A percentile compares a stretch with the other conserved stretches of the same genome.
Conservation (phyloP, 768 basidiomycete species). For the Leccinum subgranulosum region DNA sequence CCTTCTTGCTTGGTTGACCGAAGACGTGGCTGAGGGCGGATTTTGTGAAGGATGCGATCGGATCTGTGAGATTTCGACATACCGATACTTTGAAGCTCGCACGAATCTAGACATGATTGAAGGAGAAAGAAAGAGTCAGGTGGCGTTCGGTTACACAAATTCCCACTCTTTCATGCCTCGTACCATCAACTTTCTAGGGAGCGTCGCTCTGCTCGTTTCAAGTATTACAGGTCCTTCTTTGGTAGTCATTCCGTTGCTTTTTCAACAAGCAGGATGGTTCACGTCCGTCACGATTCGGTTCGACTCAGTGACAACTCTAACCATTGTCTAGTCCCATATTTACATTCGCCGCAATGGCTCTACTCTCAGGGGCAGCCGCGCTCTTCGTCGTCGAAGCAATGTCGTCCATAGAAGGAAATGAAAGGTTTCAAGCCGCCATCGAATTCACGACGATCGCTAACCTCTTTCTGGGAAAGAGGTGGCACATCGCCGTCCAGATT, state of each 20-base stretch:
- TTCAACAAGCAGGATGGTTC: constrained; percentile 27
- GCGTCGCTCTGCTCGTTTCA: constrained; percentile 25
- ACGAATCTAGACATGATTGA: constrained; percentile 78
- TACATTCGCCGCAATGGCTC: constrained; percentile 14
- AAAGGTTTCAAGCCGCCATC: constrained; percentile 20
- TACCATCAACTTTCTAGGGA: constrained; percentile 21
- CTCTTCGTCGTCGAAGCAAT: constrained; percentile 18
- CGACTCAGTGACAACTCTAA: neutral
- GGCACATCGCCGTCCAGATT: constrained; percentile 20
- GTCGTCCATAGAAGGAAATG: constrained; percentile 22
- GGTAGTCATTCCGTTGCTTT: constrained; percentile 20
- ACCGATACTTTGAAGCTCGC: constrained; percentile 84
- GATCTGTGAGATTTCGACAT: constrained; percentile 26
- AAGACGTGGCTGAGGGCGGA: constrained; percentile 73
- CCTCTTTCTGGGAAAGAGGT: constrained; percentile 24
- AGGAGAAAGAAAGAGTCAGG: neutral
- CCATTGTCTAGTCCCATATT: constrained; percentile 13
- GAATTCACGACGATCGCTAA: constrained; percentile 27
- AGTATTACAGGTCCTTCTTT: constrained; percentile 24
- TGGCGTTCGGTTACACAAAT: too few species aligned
- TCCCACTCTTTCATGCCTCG: constrained; percentile 11
- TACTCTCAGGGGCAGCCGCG: constrained; percentile 19
- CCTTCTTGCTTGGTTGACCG: constrained; percentile 84
- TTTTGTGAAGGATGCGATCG: neutral
- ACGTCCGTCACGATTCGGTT: constrained; percentile 12